Conservation (phyloP, 768 basidiomycete species). For the Obba rivulosa region DNA sequence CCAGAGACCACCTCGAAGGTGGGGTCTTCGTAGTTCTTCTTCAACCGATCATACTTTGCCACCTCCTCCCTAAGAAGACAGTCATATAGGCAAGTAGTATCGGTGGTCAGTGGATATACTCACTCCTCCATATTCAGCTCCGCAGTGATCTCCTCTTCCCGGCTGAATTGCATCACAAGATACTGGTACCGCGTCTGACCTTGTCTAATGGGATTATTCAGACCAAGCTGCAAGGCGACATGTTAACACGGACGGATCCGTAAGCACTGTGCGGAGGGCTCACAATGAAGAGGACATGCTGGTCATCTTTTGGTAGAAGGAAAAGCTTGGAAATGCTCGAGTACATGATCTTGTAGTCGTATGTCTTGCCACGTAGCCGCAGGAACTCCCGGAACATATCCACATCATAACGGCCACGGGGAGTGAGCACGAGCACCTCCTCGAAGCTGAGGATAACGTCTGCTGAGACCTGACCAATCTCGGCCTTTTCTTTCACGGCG, state of each 20-base stretch:
- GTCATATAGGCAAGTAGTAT: too few species aligned
- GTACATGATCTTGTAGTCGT: conserved; percentile 97
- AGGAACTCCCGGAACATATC: conserved; percentile 97
- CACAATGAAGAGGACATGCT: conserved; percentile 93
- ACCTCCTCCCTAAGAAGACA: conserved; percentile 70
- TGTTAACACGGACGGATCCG: neutral
- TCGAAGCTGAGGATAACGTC: conserved; percentile 93
- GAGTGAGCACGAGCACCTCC: conserved; percentile 91
- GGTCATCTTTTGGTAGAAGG: conserved; percentile 93
- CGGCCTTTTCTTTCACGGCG: conserved; percentile 91
- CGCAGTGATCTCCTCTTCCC: conserved; percentile 94
- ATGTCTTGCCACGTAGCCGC: conserved; percentile 95
- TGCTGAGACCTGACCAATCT: conserved; percentile 86
- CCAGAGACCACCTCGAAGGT: conserved; percentile 94
- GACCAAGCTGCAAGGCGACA: conserved; percentile 58
- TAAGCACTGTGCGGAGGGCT: conserved; percentile 23
- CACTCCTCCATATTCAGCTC: conserved; percentile 92
- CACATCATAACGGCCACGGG: conserved; percentile 94
- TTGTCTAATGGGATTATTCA: conserved; percentile 92
- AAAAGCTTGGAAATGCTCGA: conserved; percentile 83
- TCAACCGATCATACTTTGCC: conserved; percentile 73
- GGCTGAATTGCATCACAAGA: conserved; percentile 95
- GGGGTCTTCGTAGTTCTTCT: conserved; percentile 92
- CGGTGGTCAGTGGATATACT: conserved; percentile 28
- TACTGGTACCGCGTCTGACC: conserved; percentile 98